Evolutionary conservation across 352 stramenopile genomes (phyloP).

Genomic region (Aphanomyces euteiches): DNA sequence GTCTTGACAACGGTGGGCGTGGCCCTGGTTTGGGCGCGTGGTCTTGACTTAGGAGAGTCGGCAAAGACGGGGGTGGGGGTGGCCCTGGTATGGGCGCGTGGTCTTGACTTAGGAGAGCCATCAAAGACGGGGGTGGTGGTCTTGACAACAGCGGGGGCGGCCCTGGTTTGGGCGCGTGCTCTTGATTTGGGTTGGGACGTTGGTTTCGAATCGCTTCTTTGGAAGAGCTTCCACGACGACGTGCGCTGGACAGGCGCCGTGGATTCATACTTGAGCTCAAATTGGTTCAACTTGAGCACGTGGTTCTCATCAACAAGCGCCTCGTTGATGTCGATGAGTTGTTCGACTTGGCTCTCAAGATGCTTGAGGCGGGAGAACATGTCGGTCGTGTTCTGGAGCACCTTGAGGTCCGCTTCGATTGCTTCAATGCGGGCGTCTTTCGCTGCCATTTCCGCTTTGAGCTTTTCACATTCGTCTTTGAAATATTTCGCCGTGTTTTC

Average conservation of each 20-base stretch:
- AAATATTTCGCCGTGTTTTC: background rate
- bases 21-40: too few species aligned
- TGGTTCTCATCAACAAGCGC: conserved; percentile 8
- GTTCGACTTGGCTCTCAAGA: conserved; percentile 1
- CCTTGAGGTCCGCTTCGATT: conserved; percentile 6
- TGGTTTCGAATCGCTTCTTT: background rate
- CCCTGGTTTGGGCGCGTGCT: too few species aligned
- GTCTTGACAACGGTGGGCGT: too few species aligned
- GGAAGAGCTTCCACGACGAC: conserved; percentile 19
- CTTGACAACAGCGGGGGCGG: too few species aligned
- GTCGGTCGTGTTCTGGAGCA: conserved; percentile 13
- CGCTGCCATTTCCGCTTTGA: background rate
- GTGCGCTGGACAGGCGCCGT: background rate
- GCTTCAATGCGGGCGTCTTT: conserved; percentile 9
- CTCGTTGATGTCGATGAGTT: background rate
- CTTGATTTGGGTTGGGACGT: background rate
- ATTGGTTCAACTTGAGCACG: conserved; percentile 13
- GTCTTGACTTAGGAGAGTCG: too few species aligned
- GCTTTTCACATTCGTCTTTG: conserved; percentile 2
- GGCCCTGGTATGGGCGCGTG: too few species aligned
- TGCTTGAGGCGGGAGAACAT: conserved; percentile 3
- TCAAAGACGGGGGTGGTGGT: too few species aligned
- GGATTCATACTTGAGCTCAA: background rate
- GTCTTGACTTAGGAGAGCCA: background rate
- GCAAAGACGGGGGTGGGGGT: too few species aligned